Base-by-base conservation (phyloP, 1,284 basidiomycete species). In the Tilletiaria anomala region DNA sequence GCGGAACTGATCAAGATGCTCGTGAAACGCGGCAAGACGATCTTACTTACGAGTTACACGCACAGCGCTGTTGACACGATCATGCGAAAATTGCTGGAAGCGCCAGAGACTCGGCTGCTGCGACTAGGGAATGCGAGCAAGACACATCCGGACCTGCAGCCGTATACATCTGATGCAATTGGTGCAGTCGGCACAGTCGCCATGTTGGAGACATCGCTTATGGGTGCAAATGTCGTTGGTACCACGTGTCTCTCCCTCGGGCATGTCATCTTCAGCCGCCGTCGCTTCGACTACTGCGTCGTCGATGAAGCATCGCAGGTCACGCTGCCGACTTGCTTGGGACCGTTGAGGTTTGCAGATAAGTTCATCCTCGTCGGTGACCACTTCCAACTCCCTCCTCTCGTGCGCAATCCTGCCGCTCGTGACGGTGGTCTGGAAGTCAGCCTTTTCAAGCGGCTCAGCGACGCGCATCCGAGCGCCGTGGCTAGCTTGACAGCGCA, bases 241-340 rank as follows among this genome's bases (percentile, higher is more conserved):
- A 88, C 91, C 1, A 99, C 91, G 0, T 93, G 86, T 63, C 73
- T 97, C 21, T 80, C 83, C 2, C 78, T 94, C 42, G 85, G 93
- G 50, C 86, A 96, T 32, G 78, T 86, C 0, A 60, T 94, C 4
- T 96, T 97, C 68, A 75, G 76, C 32, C 76, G 82, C 17, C 48
- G 51, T 15, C 76, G 72, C 6, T 99, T 97, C 59, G 89, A 99
- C 67, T 91, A 89, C 60, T 97, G 91, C 69, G 94, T 97, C 45
- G 81, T 97, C 11, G 93, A 97, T 54, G 93, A 97, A 65, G 93
- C 91, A 0, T 94, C 89, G 0, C 93, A 99, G 67, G 89, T 97
- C 50, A 94, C 91, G 0, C 69, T 97, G 2, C 93, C 93, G 0
- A 89, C 88, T 0, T 94, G 87, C 60, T 72, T 97, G 1, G 91